Conservation (phyloP, 495 filamentous ascomycete species). For the Amorphotheca resinae region DNA sequence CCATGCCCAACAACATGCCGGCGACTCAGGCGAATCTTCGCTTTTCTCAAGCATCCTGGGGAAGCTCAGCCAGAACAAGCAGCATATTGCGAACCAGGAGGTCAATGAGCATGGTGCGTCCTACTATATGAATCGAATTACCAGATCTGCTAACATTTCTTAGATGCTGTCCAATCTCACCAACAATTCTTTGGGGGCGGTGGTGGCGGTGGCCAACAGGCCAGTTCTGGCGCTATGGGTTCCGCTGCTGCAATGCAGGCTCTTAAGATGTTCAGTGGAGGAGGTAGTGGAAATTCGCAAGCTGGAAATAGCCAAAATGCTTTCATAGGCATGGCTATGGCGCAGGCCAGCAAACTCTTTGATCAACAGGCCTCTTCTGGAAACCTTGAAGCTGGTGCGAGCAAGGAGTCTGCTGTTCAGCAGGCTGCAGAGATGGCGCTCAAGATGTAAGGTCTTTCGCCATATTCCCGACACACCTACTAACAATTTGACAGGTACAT, state of each 20-base stretch:
- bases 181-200: slow-evolving; percentile 37
- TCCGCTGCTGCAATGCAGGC: slow-evolving; percentile 56
- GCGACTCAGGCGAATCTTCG: slow-evolving; percentile 30
- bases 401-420: slow-evolving; percentile 38
- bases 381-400: slow-evolving; percentile 30
- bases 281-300: slow-evolving; percentile 22
- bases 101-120: slow-evolving; percentile 43
- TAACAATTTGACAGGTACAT: slow-evolving; percentile 22
- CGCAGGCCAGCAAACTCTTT: slow-evolving; percentile 40
- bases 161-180: slow-evolving; percentile 41
- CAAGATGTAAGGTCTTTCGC: slow-evolving; percentile 25
- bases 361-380: slow-evolving; percentile 34
- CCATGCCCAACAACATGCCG: slow-evolving; percentile 38
- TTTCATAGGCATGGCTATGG: slow-evolving; percentile 42
- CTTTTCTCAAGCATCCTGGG: slow-evolving; percentile 41
- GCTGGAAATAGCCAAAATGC: slow-evolving; percentile 24
- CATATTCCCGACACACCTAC: background rate
- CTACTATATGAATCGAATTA: no score
- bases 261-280: slow-evolving; percentile 47
- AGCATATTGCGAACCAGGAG: slow-evolving; percentile 35
- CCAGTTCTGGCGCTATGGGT: slow-evolving; percentile 36
- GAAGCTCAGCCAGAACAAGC: slow-evolving; percentile 36
- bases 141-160: no score
- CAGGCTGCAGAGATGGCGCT: slow-evolving; percentile 42
- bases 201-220: slow-evolving; percentile 24